These are phyloP conservation scores for Lactarius quietus DNA, from an alignment of 768 basidiomycete genomes.

Conservation along the genomic window DNA sequence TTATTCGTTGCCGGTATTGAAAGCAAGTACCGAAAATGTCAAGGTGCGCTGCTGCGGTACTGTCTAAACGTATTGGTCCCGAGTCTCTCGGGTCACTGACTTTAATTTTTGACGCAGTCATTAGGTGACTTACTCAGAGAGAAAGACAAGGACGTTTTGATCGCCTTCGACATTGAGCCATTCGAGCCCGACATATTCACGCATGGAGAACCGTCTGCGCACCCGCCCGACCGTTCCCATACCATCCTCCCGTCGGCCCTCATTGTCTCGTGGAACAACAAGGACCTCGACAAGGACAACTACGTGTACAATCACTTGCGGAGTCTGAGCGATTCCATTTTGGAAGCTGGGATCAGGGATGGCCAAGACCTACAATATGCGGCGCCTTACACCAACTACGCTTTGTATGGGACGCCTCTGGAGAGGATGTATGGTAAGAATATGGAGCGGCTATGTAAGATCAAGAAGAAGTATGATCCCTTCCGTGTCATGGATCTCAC, in stretches of 20 bases:
- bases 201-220: conserved; percentile 10
- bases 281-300: conserved; percentile 33
- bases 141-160: conserved; percentile 38
- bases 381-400: background rate
- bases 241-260: conserved; percentile 11
- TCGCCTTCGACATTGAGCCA: conserved; percentile 36
- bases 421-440: background rate
- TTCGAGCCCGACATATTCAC: conserved; percentile 15
- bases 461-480: background rate
- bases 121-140: conserved; percentile 38
- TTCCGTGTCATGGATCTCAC: background rate
- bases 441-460: background rate
- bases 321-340: conserved; percentile 35
- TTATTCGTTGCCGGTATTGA: conserved; percentile 25
- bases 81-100: background rate
- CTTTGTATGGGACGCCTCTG: background rate
- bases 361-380: too few species aligned
- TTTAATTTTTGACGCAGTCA: conserved; percentile 33
- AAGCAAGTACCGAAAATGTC: conserved; percentile 44
- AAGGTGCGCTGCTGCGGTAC: conserved; percentile 30
- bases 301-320: conserved; percentile 40
- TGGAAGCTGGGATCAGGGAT: too few species aligned
- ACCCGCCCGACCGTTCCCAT: conserved; percentile 12
- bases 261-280: conserved; percentile 42
- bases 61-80: background rate